A percentile compares a stretch with the other conserved stretches of the same genome.
These are phyloP conservation scores for Scenedesmus sp. DNA, from an alignment of 163 green algal species.

Conservation along the genomic window DNA sequence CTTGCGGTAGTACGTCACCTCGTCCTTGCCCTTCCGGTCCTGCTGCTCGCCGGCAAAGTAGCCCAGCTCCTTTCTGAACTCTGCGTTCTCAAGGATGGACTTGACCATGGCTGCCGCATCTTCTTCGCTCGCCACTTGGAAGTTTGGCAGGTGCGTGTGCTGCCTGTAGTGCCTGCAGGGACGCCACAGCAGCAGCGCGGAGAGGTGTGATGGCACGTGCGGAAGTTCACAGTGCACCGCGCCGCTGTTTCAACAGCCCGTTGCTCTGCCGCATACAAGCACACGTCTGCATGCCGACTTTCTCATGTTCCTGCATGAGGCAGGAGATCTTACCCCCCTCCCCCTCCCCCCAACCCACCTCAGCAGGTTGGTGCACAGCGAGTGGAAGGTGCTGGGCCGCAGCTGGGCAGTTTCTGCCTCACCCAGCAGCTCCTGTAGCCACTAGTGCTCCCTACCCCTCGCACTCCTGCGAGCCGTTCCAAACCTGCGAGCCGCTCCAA, in stretches of 20 bases:
- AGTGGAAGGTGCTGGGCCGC: conserved; percentile 49
- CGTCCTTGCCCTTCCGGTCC: background rate
- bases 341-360: background rate
- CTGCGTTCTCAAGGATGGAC: background rate
- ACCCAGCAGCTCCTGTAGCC: conserved; percentile 38
- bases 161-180: background rate
- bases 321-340: too few species aligned
- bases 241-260: background rate
- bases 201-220: background rate
- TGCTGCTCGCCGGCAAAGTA: background rate
- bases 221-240: background rate
- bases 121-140: background rate
- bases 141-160: background rate
- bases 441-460: background rate
- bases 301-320: too few species aligned
- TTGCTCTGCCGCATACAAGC: too few species aligned
- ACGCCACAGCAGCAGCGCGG: too few species aligned
- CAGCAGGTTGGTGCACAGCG: conserved; percentile 37
- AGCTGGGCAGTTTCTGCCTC: background rate
- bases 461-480: too few species aligned
- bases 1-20: background rate
- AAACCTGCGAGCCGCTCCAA: too few species aligned
- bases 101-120: conserved; percentile 1
- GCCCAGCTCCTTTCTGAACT: background rate
- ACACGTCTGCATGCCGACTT: too few species aligned